These are phyloP conservation scores for Medicago lupulina DNA, from an alignment of 306 rosid genomes.

Conservation along the genomic window DNA sequence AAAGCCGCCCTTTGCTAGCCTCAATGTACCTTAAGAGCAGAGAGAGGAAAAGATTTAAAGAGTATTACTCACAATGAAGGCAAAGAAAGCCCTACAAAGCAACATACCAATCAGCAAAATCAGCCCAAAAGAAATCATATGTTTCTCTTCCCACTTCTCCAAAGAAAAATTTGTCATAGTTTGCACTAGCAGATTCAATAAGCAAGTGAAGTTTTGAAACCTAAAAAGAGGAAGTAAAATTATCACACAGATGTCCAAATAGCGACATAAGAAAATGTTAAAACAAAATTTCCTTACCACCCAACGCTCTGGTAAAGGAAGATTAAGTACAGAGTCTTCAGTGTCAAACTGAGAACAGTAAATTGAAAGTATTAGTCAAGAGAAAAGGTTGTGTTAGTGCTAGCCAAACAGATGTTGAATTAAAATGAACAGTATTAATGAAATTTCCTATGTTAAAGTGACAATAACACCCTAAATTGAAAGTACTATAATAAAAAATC, in stretches of 20 bases:
- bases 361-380: conserved; percentile 12
- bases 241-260: conserved; percentile 29
- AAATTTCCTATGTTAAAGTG: neutral
- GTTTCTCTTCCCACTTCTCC: conserved; percentile 93
- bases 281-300: conserved; percentile 67
- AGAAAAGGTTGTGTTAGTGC: conserved; percentile 12
- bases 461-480: neutral
- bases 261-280: conserved; percentile 19
- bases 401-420: conserved; percentile 9
- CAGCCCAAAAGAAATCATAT: conserved; percentile 95
- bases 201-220: conserved; percentile 90
- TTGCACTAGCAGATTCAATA: conserved; percentile 70
- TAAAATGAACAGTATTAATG: conserved; percentile 31
- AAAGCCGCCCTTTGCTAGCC: conserved; percentile 88
- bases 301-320: conserved; percentile 95
- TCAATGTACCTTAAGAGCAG: conserved; percentile 79
- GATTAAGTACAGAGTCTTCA: conserved; percentile 60
- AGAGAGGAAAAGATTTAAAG: conserved; percentile 17
- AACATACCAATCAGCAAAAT: conserved; percentile 94
- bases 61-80: conserved; percentile 31
- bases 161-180: conserved; percentile 89
- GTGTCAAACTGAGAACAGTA: conserved; percentile 66
- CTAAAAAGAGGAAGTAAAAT: conserved; percentile 55
- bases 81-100: conserved; percentile 20
- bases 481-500: neutral